A percentile compares a stretch with the other conserved stretches of the same genome.
Evolutionary conservation across 768 basidiomycete species (phyloP).

Genomic region (Gyrodon lividus): DNA sequence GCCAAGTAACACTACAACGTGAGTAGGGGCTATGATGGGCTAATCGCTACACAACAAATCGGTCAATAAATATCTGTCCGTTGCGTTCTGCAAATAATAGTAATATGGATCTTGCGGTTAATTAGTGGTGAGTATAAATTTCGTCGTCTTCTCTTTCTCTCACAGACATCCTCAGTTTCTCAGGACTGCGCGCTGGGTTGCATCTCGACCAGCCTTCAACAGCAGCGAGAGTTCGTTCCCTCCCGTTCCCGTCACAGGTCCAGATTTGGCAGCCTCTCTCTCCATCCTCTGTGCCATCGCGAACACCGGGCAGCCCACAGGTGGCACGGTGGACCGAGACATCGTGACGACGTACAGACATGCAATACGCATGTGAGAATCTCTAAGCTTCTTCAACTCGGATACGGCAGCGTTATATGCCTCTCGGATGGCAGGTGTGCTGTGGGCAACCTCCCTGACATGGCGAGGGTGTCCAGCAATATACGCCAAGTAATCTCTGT

Average conservation of each 20-base stretch:
- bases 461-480: slow-evolving; percentile 60
- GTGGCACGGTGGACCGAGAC: slow-evolving; percentile 58
- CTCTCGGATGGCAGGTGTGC: slow-evolving; percentile 57
- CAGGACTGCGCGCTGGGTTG: slow-evolving; percentile 67
- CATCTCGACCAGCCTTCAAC: slow-evolving; percentile 88
- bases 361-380: slow-evolving; percentile 87
- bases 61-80: slow-evolving; percentile 25
- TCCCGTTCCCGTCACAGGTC: slow-evolving; percentile 79
- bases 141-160: not conserved
- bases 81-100: slow-evolving; percentile 8
- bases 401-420: slow-evolving; percentile 79
- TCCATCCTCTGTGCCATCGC: slow-evolving; percentile 54
- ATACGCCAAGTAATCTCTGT: slow-evolving; percentile 78
- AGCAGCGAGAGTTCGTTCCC: slow-evolving; percentile 81
- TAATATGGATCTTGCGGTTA: slow-evolving; percentile 1
- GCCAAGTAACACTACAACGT: slow-evolving; percentile 15
- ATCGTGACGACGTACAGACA: slow-evolving; percentile 85
- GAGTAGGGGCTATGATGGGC: slow-evolving; percentile 6
- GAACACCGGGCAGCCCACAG: slow-evolving; percentile 50
- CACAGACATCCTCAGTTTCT: slow-evolving; percentile 23
- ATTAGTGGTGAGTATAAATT: slow-evolving; percentile 12
- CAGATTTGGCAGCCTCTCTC: slow-evolving; percentile 40
- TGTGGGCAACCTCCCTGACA: slow-evolving; percentile 59
- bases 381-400: slow-evolving; percentile 80
- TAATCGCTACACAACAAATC: slow-evolving; percentile 30